Percentiles rank a stretch among this genome's conserved stretches.
Evolutionary conservation across 2,329 filamentous ascomycete species (phyloP).

Genomic region (Dactylellina sp.): DNA sequence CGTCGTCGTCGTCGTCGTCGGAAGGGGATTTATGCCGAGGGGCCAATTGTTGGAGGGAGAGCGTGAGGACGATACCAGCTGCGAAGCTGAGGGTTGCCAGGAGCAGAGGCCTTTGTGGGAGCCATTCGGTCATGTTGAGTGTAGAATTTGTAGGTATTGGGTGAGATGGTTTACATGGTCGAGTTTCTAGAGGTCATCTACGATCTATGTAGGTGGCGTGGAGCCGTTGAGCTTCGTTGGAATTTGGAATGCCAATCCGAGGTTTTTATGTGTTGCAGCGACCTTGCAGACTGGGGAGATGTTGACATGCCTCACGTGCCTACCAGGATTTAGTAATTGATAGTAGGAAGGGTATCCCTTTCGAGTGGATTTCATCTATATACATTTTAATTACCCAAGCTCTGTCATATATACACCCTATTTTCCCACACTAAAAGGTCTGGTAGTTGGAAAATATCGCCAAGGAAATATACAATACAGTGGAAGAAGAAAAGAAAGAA

Average conservation of each 20-base stretch:
- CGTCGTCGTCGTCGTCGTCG: conserved; percentile 11
- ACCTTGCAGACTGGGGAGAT: no score
- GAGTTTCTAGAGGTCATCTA: not conserved
- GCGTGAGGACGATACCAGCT: conserved; percentile 32
- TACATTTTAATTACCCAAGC: no score
- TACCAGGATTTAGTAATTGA: no score
- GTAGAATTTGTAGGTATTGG: no score
- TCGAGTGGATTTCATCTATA: no score
- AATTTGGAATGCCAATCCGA: not conserved
- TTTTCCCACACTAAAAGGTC: not conserved
- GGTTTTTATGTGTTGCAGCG: conserved; percentile 17
- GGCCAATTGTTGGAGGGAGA: conserved; percentile 37
- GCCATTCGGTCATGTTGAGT: conserved; percentile 5
- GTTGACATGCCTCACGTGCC: no score
- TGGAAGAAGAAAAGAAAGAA: not conserved
- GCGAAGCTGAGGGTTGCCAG: conserved; percentile 36
- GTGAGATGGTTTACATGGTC: conserved; percentile 3
- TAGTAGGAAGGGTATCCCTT: no score
- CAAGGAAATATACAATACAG: conserved; percentile 5
- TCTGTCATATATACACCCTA: not conserved
- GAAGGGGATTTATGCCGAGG: not conserved
- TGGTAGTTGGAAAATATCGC: not conserved
- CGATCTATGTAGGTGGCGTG: no score
- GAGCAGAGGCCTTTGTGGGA: conserved; percentile 23
- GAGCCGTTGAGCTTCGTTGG: conserved; percentile 2